Percentiles rank a stretch among this genome's conserved stretches.
Evolutionary conservation across 2,329 filamentous ascomycete genomes (phyloP).

Genomic region (Plenodomus lindquistii): DNA sequence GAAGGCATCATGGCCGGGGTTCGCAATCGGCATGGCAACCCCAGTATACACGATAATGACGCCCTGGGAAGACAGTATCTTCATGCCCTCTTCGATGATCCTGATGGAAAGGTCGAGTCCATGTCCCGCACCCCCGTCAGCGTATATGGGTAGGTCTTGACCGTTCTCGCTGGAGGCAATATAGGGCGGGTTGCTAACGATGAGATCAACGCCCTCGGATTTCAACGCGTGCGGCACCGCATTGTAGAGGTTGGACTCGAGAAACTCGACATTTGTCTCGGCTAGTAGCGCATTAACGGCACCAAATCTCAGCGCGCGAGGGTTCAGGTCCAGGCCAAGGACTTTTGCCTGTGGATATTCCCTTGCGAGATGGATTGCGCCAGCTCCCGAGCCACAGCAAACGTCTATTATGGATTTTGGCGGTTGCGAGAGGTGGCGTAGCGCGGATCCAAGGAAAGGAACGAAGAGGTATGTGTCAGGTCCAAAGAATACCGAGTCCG

Average conservation of each 20-base stretch:
- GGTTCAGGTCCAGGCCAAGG: constrained; percentile 26
- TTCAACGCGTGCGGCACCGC: constrained; percentile 11
- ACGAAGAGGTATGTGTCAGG: constrained; percentile 31
- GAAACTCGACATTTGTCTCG: constrained; percentile 12
- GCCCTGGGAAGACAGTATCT: constrained; percentile 16
- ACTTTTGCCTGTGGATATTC: constrained; percentile 20
- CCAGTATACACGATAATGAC: constrained; percentile 28
- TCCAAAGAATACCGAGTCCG: constrained; percentile 28
- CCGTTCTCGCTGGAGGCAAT: constrained; percentile 26
- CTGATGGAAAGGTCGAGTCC: constrained; percentile 24
- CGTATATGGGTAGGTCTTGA: constrained; percentile 27
- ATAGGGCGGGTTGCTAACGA: constrained; percentile 31
- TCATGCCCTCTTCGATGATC: constrained; percentile 25
- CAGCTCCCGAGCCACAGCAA: constrained; percentile 28
- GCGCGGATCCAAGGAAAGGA: constrained; percentile 16
- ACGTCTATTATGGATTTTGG: constrained; percentile 23
- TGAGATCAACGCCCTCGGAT: constrained; percentile 18
- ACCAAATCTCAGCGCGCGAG: constrained; percentile 20
- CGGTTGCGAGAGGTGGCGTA: constrained; percentile 9
- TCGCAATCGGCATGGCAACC: constrained; percentile 20
- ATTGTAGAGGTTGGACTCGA: constrained; percentile 25
- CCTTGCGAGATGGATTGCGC: constrained; percentile 28
- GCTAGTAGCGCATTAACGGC: constrained; percentile 21
- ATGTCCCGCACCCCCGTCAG: constrained; percentile 28
- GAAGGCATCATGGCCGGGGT: constrained; percentile 23